Conservation (phyloP, 495 filamentous ascomycete species). For the Chlorociboria aeruginascens region DNA sequence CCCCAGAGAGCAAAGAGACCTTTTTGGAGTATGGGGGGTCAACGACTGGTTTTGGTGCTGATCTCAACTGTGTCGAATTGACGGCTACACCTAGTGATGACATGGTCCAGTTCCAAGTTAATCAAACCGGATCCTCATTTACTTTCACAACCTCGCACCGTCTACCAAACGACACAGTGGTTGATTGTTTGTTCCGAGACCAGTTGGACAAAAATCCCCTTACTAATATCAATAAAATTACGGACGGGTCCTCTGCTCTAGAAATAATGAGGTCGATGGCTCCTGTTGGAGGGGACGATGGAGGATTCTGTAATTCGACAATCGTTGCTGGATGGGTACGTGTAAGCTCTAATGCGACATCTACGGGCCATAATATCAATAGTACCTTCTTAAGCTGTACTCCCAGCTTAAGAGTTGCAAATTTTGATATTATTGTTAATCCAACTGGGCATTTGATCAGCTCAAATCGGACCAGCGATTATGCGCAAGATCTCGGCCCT, state of each 20-base stretch:
- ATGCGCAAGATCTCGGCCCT: not conserved
- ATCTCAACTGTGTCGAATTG: slow-evolving; percentile 8
- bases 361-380: not conserved
- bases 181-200: not conserved
- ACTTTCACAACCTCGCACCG: not conserved
- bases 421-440: slow-evolving; percentile 26
- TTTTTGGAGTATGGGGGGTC: slow-evolving; percentile 3
- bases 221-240: not conserved
- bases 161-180: slow-evolving; percentile 1
- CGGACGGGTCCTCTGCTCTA: slow-evolving; percentile 1
- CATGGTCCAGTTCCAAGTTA: not conserved
- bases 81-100: not conserved
- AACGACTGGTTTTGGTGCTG: slow-evolving; percentile 19
- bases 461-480: not conserved
- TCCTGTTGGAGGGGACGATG: not conserved
- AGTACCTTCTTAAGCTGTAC: slow-evolving; percentile 24
- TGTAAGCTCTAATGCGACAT: not conserved
- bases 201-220: not conserved
- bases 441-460: slow-evolving; percentile 7
- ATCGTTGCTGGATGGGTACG: slow-evolving; percentile 21
- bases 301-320: slow-evolving; percentile 1
- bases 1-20: not conserved
- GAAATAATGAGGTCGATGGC: slow-evolving; percentile 3
- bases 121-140: not conserved
- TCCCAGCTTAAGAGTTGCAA: slow-evolving; percentile 18